Percentiles rank a stretch among this genome's conserved stretches.
Evolutionary conservation across 176 grass and related monocot genomes (phyloP).

Genomic region (Musa itinerans): DNA sequence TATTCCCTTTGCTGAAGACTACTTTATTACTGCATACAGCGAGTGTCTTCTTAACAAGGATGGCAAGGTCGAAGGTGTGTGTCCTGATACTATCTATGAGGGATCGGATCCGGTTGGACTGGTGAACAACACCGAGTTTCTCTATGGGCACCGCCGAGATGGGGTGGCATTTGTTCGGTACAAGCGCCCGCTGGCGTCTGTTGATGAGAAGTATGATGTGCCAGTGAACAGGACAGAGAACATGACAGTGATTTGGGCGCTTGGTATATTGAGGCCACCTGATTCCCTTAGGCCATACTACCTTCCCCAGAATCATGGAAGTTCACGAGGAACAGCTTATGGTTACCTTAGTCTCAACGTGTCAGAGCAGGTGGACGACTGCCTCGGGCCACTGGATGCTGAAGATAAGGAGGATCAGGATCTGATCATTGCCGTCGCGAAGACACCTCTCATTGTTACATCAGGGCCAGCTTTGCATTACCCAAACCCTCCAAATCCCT

Average conservation of each 20-base stretch:
- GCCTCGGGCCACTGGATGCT: slow-evolving; percentile 62
- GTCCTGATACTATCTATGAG: slow-evolving; percentile 79
- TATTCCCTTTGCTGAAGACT: slow-evolving; percentile 74
- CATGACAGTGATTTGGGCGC: slow-evolving; percentile 74
- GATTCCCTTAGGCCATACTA: slow-evolving; percentile 66
- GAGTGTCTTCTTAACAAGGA: slow-evolving; percentile 58
- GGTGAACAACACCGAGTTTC: slow-evolving; percentile 52
- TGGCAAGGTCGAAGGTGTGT: slow-evolving; percentile 57
- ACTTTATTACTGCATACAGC: slow-evolving; percentile 54
- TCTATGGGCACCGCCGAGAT: slow-evolving; percentile 74
- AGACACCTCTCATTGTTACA: slow-evolving; percentile 52
- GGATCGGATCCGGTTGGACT: slow-evolving; percentile 16
- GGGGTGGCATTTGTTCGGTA: slow-evolving; percentile 82
- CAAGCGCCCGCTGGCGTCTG: slow-evolving; percentile 36
- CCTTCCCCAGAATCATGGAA: slow-evolving; percentile 61
- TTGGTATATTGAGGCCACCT: slow-evolving; percentile 64
- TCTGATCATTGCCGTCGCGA: slow-evolving; percentile 56
- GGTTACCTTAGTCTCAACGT: slow-evolving; percentile 46
- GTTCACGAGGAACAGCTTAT: slow-evolving; percentile 25
- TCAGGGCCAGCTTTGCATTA: slow-evolving; percentile 55
- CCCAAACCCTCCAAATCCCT: slow-evolving; percentile 65
- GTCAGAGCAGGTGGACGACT: slow-evolving; percentile 24
- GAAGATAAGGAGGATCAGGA: slow-evolving; percentile 90
- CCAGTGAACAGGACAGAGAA: slow-evolving; percentile 34
- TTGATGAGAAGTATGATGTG: slow-evolving; percentile 61